A percentile compares a stretch with the other conserved stretches of the same genome.
Evolutionary conservation across 2,329 filamentous ascomycete genomes (phyloP).

Genomic region (Venturia nashicola): DNA sequence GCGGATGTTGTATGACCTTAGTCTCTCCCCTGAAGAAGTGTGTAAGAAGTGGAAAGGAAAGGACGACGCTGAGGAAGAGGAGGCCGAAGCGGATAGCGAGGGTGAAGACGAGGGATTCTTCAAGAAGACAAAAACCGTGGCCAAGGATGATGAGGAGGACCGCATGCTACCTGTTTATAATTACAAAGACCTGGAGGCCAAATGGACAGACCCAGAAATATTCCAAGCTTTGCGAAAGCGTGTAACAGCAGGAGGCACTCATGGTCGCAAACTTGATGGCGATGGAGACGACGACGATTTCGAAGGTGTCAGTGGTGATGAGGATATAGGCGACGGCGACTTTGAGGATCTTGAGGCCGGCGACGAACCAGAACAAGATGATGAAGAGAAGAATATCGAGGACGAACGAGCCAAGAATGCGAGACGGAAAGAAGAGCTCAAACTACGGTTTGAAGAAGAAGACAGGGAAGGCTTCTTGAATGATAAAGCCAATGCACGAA

Average conservation of each 20-base stretch:
- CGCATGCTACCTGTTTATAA: slow-evolving; percentile 68
- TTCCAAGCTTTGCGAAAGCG: slow-evolving; percentile 61
- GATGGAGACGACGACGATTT: slow-evolving; percentile 42
- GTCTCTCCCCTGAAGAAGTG: slow-evolving; percentile 62
- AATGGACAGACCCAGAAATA: slow-evolving; percentile 72
- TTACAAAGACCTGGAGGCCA: slow-evolving; percentile 67
- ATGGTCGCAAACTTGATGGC: slow-evolving; percentile 31
- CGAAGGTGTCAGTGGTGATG: slow-evolving; percentile 46
- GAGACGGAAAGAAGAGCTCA: slow-evolving; percentile 84
- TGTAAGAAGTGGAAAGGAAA: slow-evolving; percentile 70
- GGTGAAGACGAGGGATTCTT: slow-evolving; percentile 59
- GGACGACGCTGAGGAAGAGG: slow-evolving; percentile 36
- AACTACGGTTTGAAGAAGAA: slow-evolving; percentile 90
- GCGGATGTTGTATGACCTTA: slow-evolving; percentile 77
- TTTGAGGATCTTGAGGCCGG: slow-evolving; percentile 78
- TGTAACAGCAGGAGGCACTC: slow-evolving; percentile 60
- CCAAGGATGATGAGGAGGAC: slow-evolving; percentile 49
- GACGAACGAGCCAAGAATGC: slow-evolving; percentile 87
- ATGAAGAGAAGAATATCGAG: slow-evolving; percentile 49
- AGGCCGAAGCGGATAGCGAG: slow-evolving; percentile 42
- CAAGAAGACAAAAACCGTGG: slow-evolving; percentile 38
- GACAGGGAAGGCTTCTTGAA: slow-evolving; percentile 93
- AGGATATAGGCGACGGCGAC: slow-evolving; percentile 63
- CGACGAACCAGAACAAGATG: slow-evolving; percentile 23
- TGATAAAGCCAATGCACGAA: slow-evolving; percentile 66